Conservation (phyloP, 768 basidiomycete genomes). For the Coprinopsis strossmayeri region DNA sequence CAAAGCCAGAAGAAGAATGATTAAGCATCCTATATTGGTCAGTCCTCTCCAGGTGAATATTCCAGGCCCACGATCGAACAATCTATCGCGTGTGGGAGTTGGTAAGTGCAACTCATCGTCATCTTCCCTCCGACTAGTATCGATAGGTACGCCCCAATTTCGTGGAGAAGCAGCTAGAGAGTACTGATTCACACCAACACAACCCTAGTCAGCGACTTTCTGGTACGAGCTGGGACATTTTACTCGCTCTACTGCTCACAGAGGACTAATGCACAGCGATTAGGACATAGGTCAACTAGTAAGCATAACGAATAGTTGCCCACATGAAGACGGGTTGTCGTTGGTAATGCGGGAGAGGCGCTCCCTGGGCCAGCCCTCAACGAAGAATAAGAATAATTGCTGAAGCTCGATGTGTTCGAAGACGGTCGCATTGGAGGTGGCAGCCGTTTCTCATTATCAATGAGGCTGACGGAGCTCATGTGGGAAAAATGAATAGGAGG, state of each 20-base stretch:
- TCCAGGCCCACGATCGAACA: conserved; percentile 42
- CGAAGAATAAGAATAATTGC: not conserved
- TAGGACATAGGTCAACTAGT: no score
- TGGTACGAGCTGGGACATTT: not conserved
- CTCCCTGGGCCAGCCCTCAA: no score
- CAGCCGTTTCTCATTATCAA: no score
- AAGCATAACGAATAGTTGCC: no score
- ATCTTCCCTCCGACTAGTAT: conserved; percentile 31
- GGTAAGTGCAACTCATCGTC: conserved; percentile 55
- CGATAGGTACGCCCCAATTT: conserved; percentile 35
- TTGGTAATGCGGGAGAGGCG: no score
- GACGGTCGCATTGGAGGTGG: not conserved
- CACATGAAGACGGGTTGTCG: no score
- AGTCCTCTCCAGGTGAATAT: conserved; percentile 53
- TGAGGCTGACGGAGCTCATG: no score
- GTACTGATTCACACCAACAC: conserved; percentile 13
- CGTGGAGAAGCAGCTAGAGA: conserved; percentile 29
- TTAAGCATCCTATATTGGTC: conserved; percentile 51
- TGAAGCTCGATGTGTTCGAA: not conserved
- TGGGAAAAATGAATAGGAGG: no score
- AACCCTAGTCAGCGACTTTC: not conserved
- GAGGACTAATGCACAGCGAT: no score
- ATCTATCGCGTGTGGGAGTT: conserved; percentile 42
- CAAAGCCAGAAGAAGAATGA: conserved; percentile 35
- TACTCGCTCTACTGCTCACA: no score